phyloP scores from a whole-genome alignment of 768 basidiomycete species.

The Pulveroboletus sp. region DNA sequence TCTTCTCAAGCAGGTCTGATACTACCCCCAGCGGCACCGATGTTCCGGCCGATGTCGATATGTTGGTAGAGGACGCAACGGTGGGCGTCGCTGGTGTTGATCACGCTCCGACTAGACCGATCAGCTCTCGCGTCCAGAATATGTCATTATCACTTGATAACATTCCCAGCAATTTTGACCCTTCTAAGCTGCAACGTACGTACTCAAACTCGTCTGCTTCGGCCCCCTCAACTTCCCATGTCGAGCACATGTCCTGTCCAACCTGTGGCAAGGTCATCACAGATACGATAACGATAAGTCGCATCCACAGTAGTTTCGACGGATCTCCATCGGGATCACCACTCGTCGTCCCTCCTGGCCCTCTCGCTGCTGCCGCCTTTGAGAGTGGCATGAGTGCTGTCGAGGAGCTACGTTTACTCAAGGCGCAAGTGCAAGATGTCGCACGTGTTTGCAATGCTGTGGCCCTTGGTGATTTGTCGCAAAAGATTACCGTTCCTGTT shows the following conservation, averaged over 20 bases:
- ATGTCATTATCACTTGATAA: slow-evolving; percentile 53
- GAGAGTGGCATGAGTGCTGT: slow-evolving; percentile 64
- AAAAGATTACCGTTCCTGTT: slow-evolving; percentile 76
- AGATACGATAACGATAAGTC: slow-evolving; percentile 37
- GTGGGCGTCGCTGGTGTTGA: slow-evolving; percentile 25
- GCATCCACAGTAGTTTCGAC: slow-evolving; percentile 22
- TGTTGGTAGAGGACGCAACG: slow-evolving; percentile 24
- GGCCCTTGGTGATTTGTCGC: slow-evolving; percentile 67
- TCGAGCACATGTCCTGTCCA: slow-evolving; percentile 45
- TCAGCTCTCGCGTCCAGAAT: slow-evolving; percentile 30
- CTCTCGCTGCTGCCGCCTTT: slow-evolving; percentile 50
- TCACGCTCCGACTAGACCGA: slow-evolving; percentile 19
- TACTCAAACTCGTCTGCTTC: slow-evolving; percentile 35
- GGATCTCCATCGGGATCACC: slow-evolving; percentile 30
- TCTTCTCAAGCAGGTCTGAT: slow-evolving; percentile 26
- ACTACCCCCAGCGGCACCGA: slow-evolving; percentile 8
- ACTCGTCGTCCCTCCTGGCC: slow-evolving; percentile 52
- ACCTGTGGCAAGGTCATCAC: slow-evolving; percentile 51
- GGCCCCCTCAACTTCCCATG: slow-evolving; percentile 41
- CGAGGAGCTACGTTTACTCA: slow-evolving; percentile 72
- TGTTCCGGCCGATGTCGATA: slow-evolving; percentile 25
- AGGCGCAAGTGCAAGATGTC: slow-evolving; percentile 81
- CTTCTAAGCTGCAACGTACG: slow-evolving; percentile 30
- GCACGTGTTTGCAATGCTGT: slow-evolving; percentile 79
- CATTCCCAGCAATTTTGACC: slow-evolving; percentile 38